Conservation (phyloP, 352 stramenopile species). For the Phytophthora rubi region DNA sequence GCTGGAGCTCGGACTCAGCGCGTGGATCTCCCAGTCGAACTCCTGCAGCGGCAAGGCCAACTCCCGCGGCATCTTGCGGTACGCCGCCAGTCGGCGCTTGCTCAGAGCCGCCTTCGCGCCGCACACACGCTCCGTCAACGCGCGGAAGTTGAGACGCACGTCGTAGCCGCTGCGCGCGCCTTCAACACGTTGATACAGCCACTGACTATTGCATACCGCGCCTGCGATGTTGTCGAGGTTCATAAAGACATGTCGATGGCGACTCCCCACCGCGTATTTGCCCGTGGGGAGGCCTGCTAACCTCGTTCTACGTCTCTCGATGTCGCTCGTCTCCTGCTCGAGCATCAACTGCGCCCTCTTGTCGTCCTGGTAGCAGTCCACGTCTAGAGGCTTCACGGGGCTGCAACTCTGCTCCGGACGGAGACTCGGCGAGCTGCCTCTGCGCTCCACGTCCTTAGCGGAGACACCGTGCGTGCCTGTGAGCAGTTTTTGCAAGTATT, state of each 20-base stretch:
- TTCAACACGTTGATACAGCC: constrained; percentile 35
- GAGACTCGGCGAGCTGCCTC: constrained; percentile 19
- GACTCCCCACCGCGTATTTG: constrained; percentile 25
- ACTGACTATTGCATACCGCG: constrained; percentile 31
- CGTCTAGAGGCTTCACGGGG: constrained; percentile 6
- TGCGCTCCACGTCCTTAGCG: constrained; percentile 16
- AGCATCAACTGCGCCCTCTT: constrained; percentile 20
- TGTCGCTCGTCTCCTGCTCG: constrained; percentile 24
- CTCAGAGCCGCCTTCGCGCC: constrained; percentile 12
- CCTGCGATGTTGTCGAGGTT: constrained; percentile 52
- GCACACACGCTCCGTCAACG: constrained; percentile 38
- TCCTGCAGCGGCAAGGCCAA: constrained; percentile 27
- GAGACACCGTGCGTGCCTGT: constrained; percentile 6
- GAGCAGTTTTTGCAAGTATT: constrained; percentile 32
- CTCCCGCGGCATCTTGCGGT: constrained; percentile 40
- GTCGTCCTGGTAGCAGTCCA: constrained; percentile 21
- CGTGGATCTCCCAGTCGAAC: constrained; percentile 34
- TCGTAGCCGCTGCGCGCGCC: constrained; percentile 35
- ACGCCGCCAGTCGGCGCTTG: constrained; percentile 31
- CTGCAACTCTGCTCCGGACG: constrained; percentile 17
- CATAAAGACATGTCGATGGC: constrained; percentile 46
- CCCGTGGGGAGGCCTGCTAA: constrained; percentile 17
- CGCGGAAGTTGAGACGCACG: constrained; percentile 43
- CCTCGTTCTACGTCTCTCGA: constrained; percentile 18
- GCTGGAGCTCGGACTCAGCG: constrained; percentile 36